Base-by-base conservation (phyloP, 1,284 basidiomycete genomes). In the Moniliella sp. region DNA sequence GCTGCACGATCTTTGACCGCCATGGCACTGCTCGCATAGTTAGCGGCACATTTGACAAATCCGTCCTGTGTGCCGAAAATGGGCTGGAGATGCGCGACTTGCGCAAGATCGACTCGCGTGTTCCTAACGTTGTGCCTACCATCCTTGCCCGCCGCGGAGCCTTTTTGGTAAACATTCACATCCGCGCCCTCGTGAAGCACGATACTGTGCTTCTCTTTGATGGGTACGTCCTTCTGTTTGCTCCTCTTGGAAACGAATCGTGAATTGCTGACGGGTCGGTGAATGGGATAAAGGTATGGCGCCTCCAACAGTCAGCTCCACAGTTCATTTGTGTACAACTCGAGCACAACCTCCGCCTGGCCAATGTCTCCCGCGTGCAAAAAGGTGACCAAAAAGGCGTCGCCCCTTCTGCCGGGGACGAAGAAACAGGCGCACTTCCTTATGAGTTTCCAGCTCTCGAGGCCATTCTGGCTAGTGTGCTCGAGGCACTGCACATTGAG, bases 181-280 rank as follows among this genome's bases (percentile, higher is more conserved):
- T 94, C 31, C 74, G 86, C 32, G 84, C 83, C 1, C 71, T 94
- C 28, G 76, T 97, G 58, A 94, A 94, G 63, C 75, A 80, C 4
- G 81, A 93, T 58, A 69, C 76, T 23, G 81, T 94, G 25, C 68
- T 93, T 26, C 69, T 97, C 15, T 94, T 97, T 57, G 84, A 94
- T 54, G 75, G 77, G 1, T 80, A 75, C 51, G 81, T 80, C 3
- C 21, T 23, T 7, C 21, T 23, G 7, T 23, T 23, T 7, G 8
- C 21, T 7, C n/a, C 8, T 23, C n/a, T 23, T 23, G 21, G n/a
- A 7, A 7, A 7, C n/a, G 8, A 23, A 7, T 7, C 21, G 7
- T 23, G 8, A 7, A 7, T 23, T 26, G 11, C 21, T 27, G 26
- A n/a, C 16, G 11, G 5, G 5, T n/a, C n/a, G n/a, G n/a, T n/a